These are phyloP conservation scores for Lipomyces sp. DNA, from an alignment of 805 yeast species.

Conservation along the genomic window DNA sequence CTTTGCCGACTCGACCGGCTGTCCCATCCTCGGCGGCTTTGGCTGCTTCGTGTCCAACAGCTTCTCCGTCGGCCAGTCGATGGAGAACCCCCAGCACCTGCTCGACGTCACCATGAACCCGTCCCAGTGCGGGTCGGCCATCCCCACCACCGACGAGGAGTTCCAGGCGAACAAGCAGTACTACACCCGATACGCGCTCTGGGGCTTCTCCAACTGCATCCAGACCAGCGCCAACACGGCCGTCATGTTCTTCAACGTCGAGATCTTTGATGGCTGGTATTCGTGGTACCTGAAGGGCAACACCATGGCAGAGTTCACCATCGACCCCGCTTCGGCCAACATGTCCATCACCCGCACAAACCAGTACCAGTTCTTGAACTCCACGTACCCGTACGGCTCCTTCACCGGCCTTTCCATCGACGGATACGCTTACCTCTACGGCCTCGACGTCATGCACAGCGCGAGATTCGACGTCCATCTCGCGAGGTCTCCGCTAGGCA, in stretches of 20 bases:
- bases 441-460: slow-evolving; percentile 12
- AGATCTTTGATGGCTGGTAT: slow-evolving; percentile 7
- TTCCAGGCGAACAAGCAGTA: slow-evolving; percentile 12
- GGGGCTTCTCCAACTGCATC: slow-evolving; percentile 21
- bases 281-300: slow-evolving; percentile 4
- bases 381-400: slow-evolving; percentile 16
- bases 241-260: slow-evolving; percentile 19
- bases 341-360: slow-evolving; percentile 10
- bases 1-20: slow-evolving; percentile 24
- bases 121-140: slow-evolving; percentile 16
- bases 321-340: neutral
- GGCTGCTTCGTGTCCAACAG: slow-evolving; percentile 26
- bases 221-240: slow-evolving; percentile 12
- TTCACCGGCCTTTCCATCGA: slow-evolving; percentile 21
- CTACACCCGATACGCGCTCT: slow-evolving; percentile 18
- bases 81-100: slow-evolving; percentile 4
- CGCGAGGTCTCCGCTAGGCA: slow-evolving; percentile 11
- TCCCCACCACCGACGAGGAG: slow-evolving; percentile 18
- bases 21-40: slow-evolving; percentile 10
- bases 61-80: slow-evolving; percentile 5
- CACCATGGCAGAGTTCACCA: slow-evolving; percentile 12
- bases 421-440: slow-evolving; percentile 20
- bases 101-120: slow-evolving; percentile 12
- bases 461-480: slow-evolving; percentile 21
- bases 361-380: neutral